Base-by-base conservation (phyloP, 495 filamentous ascomycete species). In the Lasiosphaeriaceae sp. region DNA sequence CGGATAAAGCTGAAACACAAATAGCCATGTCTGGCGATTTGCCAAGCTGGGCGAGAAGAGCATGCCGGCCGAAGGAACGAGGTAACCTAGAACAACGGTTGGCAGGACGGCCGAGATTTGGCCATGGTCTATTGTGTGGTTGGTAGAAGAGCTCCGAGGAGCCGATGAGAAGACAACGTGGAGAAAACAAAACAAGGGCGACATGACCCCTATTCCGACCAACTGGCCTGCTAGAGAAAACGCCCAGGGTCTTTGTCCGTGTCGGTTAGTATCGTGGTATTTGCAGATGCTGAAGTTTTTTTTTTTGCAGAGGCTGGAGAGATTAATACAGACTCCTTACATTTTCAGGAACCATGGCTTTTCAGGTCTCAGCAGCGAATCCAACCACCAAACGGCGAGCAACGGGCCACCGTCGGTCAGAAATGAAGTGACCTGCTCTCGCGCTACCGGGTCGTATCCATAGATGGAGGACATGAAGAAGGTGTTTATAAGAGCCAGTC, bases 401-500 rank as follows among this genome's bases (percentile, higher is more conserved):
- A 67, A 22, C 2, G 60, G 31, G 51, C 47, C 39, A 16, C 49
- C 54, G 29, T 67, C 65, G 11, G 55, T 46, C 2, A 67, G 47
- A 43, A 67, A 67, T 2, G 59, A 57, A 16, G 59, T 37, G 46
- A 56, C 34, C 4, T 67, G 65, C 7, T 31, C 55, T 19, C 58
- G 48, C 1, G 54, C 45, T 20, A 24, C 39, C 4, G 53, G 4
- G 24, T 61, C 55, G 19, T 48, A 39, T 9, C 56, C 53, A 45
- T 65, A 67, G 20, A 67, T 26, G 17, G 48, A 12, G 9, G 59
- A 57, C 31, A 59, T 48, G 54, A 67, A 67, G 52, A 63, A 65
- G 43, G 55, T 49, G 50, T 65, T 65, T 47, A 59, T 34, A 21
- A 19, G 9, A 14, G 54, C 14, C 20, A 50, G 11, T 9, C 52